Evolutionary conservation across 176 grass and related monocot species (phyloP).

Genomic region (Rhynchospora pubera): DNA sequence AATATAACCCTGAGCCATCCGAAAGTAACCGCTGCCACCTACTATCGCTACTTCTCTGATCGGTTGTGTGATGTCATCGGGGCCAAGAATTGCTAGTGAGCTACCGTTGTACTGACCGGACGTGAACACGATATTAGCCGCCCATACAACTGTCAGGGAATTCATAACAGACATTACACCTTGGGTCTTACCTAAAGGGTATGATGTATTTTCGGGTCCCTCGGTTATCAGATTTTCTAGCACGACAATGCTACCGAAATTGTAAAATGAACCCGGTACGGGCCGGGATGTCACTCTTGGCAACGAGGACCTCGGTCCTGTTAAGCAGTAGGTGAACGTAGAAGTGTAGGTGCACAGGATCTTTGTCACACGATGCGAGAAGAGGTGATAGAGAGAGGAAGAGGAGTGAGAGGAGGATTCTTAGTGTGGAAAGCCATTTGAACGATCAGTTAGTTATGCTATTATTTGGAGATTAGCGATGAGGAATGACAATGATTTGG

Average conservation of each 20-base stretch:
- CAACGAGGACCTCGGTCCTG: background rate
- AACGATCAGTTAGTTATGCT: too few relatives aligned
- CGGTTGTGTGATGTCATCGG: background rate
- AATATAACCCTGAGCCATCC: conserved; percentile 7
- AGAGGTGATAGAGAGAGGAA: background rate
- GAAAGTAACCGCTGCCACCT: conserved; percentile 8
- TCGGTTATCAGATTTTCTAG: background rate
- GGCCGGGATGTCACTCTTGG: background rate
- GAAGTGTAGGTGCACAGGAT: conserved; percentile 2
- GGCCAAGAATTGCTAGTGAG: background rate
- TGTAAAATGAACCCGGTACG: background rate
- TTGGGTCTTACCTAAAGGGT: background rate
- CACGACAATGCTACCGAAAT: conserved; percentile 3
- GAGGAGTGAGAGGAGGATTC: background rate
- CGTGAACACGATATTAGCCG: background rate
- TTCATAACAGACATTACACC: background rate
- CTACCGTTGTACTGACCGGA: conserved; percentile 12
- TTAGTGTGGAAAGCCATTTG: too few relatives aligned
- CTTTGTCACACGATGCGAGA: background rate
- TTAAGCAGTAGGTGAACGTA: background rate
- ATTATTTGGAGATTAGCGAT: background rate
- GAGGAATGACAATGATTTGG: background rate
- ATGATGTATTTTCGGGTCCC: background rate
- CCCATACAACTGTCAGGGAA: background rate
- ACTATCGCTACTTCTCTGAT: conserved; percentile 8